phyloP scores from a whole-genome alignment of 228 moss, liverwort and hornwort genomes.

The Sphagnum magellanicum region DNA sequence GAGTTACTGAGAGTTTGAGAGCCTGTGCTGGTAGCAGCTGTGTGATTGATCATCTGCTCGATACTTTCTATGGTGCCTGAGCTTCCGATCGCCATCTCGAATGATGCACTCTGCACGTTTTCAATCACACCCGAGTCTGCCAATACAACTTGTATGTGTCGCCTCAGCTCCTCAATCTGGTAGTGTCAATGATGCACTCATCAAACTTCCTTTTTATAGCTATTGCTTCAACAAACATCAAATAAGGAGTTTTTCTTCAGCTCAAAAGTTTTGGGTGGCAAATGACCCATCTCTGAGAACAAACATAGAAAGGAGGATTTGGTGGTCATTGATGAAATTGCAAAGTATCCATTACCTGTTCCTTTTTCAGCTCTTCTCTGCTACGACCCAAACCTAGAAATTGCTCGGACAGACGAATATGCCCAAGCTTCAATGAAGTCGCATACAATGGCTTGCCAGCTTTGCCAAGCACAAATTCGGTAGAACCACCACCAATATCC shows the following conservation, averaged over 20 bases:
- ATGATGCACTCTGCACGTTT: constrained; percentile 40
- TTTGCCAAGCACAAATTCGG: constrained; percentile 54
- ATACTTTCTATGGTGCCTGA: constrained; percentile 62
- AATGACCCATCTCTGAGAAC: no score
- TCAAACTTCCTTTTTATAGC: no score
- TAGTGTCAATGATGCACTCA: no score
- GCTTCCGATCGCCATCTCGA: constrained; percentile 53
- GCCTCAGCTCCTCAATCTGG: constrained; percentile 55
- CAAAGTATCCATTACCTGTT: constrained; percentile 28
- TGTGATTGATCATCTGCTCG: constrained; percentile 43
- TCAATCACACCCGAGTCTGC: constrained; percentile 55
- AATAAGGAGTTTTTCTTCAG: no score
- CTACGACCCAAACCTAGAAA: constrained; percentile 25
- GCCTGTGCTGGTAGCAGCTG: neutral
- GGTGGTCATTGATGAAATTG: no score
- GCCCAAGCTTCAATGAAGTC: constrained; percentile 52
- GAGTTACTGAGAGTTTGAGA: constrained; percentile 17
- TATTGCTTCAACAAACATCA: no score
- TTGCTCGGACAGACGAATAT: constrained; percentile 53
- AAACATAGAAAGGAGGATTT: no score
- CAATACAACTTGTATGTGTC: constrained; percentile 46
- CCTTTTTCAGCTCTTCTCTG: constrained; percentile 53
- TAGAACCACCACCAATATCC: constrained; percentile 57
- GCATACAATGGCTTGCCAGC: constrained; percentile 52
- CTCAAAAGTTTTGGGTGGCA: no score